A percentile compares a stretch with the other conserved stretches of the same genome.
phyloP scores from a whole-genome alignment of 257 asterid genomes.

The Perilla frutescens region DNA sequence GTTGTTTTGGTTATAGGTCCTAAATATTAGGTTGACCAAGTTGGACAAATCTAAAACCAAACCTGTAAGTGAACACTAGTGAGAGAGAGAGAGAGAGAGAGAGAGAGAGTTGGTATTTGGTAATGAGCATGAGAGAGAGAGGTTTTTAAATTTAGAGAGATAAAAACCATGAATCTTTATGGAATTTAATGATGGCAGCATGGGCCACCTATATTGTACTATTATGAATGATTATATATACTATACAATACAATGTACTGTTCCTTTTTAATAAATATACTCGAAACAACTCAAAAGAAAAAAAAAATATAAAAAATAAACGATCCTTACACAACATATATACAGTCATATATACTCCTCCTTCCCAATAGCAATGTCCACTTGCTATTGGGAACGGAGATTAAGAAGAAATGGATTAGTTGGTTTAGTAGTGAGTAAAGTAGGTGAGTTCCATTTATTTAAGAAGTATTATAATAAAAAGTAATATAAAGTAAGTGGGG shows the following conservation, averaged over 20 bases:
- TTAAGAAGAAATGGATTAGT: too few relatives aligned
- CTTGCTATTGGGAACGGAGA: too few relatives aligned
- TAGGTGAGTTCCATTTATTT: too few relatives aligned
- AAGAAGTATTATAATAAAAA: too few relatives aligned
- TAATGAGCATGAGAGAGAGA: too few relatives aligned
- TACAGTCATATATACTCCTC: too few relatives aligned
- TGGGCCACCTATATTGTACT: conserved; percentile 28
- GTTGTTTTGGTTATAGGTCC: neutral
- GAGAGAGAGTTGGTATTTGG: too few relatives aligned
- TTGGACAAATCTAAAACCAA: neutral
- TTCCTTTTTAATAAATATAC: neutral
- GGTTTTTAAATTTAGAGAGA: neutral
- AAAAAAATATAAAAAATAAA: too few relatives aligned
- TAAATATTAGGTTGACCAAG: conserved; percentile 6
- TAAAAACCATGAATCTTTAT: neutral
- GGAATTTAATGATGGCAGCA: conserved; percentile 36
- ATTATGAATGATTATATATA: neutral
- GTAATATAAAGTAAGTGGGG: too few relatives aligned
- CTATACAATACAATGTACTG: neutral
- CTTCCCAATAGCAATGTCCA: too few relatives aligned
- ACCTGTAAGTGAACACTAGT: neutral
- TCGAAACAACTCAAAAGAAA: too few relatives aligned
- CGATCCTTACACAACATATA: neutral
- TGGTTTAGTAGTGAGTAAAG: too few relatives aligned
- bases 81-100: neutral